Conservation (phyloP, 768 basidiomycete genomes). For the Infundibulicybe gibba region DNA sequence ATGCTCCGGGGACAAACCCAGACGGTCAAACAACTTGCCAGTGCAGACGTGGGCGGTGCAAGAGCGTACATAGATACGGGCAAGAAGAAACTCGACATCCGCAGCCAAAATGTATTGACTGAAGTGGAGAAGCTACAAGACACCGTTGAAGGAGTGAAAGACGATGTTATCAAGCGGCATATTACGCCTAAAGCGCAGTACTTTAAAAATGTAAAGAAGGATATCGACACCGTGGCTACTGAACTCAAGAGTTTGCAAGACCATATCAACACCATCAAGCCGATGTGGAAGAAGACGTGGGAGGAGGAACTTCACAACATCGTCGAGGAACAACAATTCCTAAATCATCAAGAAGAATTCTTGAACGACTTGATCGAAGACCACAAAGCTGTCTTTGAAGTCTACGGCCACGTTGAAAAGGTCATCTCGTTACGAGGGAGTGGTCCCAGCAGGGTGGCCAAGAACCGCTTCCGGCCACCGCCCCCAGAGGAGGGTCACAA, state of each 20-base stretch:
- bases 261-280: constrained; percentile 86
- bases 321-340: constrained; percentile 94
- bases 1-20: constrained; percentile 81
- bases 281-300: constrained; percentile 99
- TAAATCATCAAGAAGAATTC: constrained; percentile 91
- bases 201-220: constrained; percentile 68
- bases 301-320: constrained; percentile 94
- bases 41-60: constrained; percentile 77
- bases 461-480: constrained; percentile 55
- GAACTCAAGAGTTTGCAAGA: constrained; percentile 77
- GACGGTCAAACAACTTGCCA: constrained; percentile 84
- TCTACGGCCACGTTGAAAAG: constrained; percentile 90
- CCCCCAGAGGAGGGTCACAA: constrained; percentile 64
- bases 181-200: constrained; percentile 76
- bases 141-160: constrained; percentile 81
- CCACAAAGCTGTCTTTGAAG: constrained; percentile 81
- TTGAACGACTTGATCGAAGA: constrained; percentile 87
- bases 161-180: constrained; percentile 88
- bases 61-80: constrained; percentile 88
- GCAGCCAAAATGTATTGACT: constrained; percentile 87
- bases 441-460: constrained; percentile 32
- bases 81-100: constrained; percentile 85
- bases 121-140: constrained; percentile 94
- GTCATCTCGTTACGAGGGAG: constrained; percentile 70
- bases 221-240: constrained; percentile 58